Evolutionary conservation across 768 basidiomycete genomes (phyloP), one percentile per base, ranked within the genome.

Genomic region (Xerocomellus dryophilus): DNA sequence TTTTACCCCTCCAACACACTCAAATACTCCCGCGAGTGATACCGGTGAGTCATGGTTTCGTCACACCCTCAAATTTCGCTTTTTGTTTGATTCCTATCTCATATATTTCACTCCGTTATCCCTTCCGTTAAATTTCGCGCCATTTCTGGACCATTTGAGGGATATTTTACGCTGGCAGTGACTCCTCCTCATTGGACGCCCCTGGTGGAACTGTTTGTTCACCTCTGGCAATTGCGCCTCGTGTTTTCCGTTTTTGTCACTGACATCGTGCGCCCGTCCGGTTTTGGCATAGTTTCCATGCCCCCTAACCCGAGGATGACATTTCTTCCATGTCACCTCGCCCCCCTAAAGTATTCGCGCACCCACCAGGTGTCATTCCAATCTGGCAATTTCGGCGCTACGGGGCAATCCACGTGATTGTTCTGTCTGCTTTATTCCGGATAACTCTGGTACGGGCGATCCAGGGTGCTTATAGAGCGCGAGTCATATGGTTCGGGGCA

Each of bases 21-120:
- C 64, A 7, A 57, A 60, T 11, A 68, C 67, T 9, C 66, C 67
- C 27, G 54, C 53, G 25, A 69, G 69, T 15, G 67, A 68, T 35
- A 21, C 44, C 2, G 65, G 67, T 71, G 54, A 68, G 67, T 62
- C 29, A 20, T 17, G 1, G 3, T 41, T 46, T 54, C 29, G 42
- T 44, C 42, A 12, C 17, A 0, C 5, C 36, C 21, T 35, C 34
- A 12, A 42, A 2, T 18, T 9, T 5, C 15, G 11, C n/a, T 8
- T 40, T 43, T 23, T 17, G 32, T 31, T 52, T 45, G 15, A 5
- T 14, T 40, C n/a, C 5, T 25, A 23, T 54, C 15, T 43, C 11
- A 34, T 11, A 6, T 21, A n/a, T 50, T n/a, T 4, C 25, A 9
- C n/a, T 35, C 14, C 18, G 7, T 4, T 2, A 21, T 9, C 44